phyloP scores from a whole-genome alignment of 257 asterid species.

The Misopates orontium region DNA sequence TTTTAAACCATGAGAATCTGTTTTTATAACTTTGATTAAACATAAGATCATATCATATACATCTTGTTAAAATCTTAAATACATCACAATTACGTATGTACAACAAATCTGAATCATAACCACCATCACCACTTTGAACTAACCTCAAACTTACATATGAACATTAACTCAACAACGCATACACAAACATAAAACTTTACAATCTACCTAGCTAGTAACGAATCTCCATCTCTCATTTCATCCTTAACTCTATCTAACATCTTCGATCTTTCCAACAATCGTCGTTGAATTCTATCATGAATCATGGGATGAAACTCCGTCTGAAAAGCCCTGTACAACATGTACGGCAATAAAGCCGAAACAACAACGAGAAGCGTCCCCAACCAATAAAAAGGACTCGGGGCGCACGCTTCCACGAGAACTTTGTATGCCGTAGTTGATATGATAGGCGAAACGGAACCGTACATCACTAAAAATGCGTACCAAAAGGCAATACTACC shows the following conservation, averaged over 20 bases:
- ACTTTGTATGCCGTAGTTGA: conserved; percentile 73
- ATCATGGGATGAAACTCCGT: conserved; percentile 68
- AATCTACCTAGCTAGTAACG: conserved; percentile 39
- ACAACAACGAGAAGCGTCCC: conserved; percentile 58
- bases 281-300: conserved; percentile 64
- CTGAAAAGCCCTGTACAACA: conserved; percentile 66
- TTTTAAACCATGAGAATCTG: too few species aligned
- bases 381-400: conserved; percentile 79
- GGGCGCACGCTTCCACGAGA: conserved; percentile 80
- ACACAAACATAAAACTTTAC: conserved; percentile 19
- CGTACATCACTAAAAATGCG: conserved; percentile 61
- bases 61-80: not conserved
- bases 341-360: conserved; percentile 62
- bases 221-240: conserved; percentile 33
- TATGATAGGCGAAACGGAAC: conserved; percentile 52
- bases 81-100: conserved; percentile 23
- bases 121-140: not conserved
- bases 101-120: conserved; percentile 20
- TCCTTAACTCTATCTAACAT: conserved; percentile 22
- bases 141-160: conserved; percentile 6
- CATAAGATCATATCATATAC: too few species aligned
- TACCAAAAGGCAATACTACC: conserved; percentile 88
- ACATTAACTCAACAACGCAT: not conserved
- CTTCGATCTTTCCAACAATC: conserved; percentile 35
- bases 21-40: too few species aligned